These are phyloP conservation scores for Trichophyton mentagrophytes DNA, from an alignment of 2,329 filamentous ascomycete genomes.

Conservation along the genomic window DNA sequence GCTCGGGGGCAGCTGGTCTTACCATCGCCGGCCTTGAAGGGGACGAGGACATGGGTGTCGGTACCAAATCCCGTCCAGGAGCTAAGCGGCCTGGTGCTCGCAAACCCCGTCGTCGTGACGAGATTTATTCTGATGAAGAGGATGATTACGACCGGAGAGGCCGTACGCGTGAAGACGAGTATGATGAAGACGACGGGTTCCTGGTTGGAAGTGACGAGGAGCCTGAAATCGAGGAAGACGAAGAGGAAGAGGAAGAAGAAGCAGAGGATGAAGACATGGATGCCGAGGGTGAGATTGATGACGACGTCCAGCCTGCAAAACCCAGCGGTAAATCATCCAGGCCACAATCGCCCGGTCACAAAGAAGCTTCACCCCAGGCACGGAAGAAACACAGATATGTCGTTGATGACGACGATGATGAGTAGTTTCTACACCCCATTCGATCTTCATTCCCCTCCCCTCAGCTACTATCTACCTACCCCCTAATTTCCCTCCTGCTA, in stretches of 20 bases:
- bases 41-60: constrained; percentile 36
- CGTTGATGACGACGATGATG: constrained; percentile 38
- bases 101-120: constrained; percentile 33
- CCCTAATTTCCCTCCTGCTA: neutral
- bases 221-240: constrained; percentile 33
- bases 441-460: too few species aligned
- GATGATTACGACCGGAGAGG: constrained; percentile 35
- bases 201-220: constrained; percentile 44
- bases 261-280: constrained; percentile 35
- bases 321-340: constrained; percentile 5
- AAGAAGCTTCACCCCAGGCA: constrained; percentile 24
- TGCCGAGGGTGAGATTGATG: constrained; percentile 33
- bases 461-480: neutral
- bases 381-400: constrained; percentile 38
- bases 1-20: constrained; percentile 37
- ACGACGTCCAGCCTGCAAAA: constrained; percentile 20
- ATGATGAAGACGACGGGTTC: constrained; percentile 72
- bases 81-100: constrained; percentile 22
- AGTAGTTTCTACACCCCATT: constrained; percentile 12
- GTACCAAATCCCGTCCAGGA: constrained; percentile 26
- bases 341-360: constrained; percentile 12
- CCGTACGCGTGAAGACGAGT: constrained; percentile 59
- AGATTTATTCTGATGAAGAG: constrained; percentile 39
- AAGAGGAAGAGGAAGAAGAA: constrained; percentile 31
- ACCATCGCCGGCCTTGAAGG: constrained; percentile 47